These are phyloP conservation scores for Colletotrichum eleusines DNA, from an alignment of 2,329 filamentous ascomycete genomes.

Conservation along the genomic window DNA sequence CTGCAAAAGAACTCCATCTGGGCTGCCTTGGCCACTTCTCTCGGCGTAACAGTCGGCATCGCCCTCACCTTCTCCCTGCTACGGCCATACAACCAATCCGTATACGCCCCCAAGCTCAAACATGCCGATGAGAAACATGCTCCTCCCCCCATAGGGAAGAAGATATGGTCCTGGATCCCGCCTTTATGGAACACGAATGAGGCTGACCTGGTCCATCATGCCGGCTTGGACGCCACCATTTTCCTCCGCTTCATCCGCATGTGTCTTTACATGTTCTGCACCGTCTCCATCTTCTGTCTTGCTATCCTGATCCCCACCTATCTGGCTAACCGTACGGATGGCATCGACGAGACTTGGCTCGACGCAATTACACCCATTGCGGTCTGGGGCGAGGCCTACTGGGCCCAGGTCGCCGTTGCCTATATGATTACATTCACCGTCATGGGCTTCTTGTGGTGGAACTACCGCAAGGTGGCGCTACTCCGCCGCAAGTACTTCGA, in stretches of 20 bases:
- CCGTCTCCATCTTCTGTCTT: conserved; percentile 79
- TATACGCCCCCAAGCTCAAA: conserved; percentile 95
- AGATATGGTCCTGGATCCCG: conserved; percentile 87
- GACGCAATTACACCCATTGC: conserved; percentile 70
- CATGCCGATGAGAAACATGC: conserved; percentile 91
- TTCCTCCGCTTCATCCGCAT: conserved; percentile 91
- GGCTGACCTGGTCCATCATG: conserved; percentile 79
- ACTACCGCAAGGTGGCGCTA: conserved; percentile 79
- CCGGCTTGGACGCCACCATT: conserved; percentile 91
- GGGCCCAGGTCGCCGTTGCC: conserved; percentile 70
- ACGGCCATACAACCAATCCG: conserved; percentile 89
- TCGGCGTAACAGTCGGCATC: conserved; percentile 80
- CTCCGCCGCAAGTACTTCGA: conserved; percentile 86
- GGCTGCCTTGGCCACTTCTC: conserved; percentile 83
- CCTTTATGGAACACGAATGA: conserved; percentile 85
- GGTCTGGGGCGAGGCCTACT: conserved; percentile 66
- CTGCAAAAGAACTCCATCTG: conserved; percentile 73
- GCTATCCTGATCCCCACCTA: conserved; percentile 87
- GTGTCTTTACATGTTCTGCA: conserved; percentile 90
- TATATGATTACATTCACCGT: conserved; percentile 81
- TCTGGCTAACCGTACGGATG: conserved; percentile 56
- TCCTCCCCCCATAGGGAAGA: conserved; percentile 86
- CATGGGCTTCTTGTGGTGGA: conserved; percentile 87
- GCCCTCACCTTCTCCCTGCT: conserved; percentile 88
- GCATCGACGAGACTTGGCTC: conserved; percentile 59